A percentile compares a stretch with the other conserved stretches of the same genome.
phyloP scores from a whole-genome alignment of 305 asterid genomes.

The Solanum hybrid region DNA sequence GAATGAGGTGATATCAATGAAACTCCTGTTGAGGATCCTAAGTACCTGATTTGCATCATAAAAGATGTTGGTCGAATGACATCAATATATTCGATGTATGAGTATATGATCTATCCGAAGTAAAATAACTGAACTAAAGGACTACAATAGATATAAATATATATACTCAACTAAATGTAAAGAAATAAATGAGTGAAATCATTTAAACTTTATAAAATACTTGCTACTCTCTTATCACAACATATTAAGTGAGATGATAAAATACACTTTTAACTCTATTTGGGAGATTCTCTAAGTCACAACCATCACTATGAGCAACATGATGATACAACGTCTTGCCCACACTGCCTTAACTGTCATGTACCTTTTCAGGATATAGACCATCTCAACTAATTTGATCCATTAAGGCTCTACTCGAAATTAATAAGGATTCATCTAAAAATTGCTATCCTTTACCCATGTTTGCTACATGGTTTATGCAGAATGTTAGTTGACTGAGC shows the following conservation, averaged over 20 bases:
- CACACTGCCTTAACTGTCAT: background rate
- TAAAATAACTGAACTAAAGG: background rate
- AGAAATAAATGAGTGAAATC: background rate
- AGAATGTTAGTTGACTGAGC: background rate
- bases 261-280: background rate
- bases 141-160: background rate
- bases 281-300: background rate
- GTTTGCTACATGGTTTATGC: background rate
- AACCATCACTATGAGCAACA: background rate
- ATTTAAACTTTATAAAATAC: background rate
- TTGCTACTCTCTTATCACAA: background rate
- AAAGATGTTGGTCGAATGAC: background rate
- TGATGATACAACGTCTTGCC: background rate
- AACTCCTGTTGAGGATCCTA: background rate
- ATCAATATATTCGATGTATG: background rate
- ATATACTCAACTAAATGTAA: background rate
- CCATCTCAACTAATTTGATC: background rate
- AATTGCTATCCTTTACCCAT: background rate
- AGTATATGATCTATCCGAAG: background rate
- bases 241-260: background rate
- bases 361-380: background rate
- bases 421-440: background rate
- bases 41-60: background rate
- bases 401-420: background rate
- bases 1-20: background rate